Base-by-base conservation (phyloP, 768 basidiomycete genomes). In the Tulasnella sp. region DNA sequence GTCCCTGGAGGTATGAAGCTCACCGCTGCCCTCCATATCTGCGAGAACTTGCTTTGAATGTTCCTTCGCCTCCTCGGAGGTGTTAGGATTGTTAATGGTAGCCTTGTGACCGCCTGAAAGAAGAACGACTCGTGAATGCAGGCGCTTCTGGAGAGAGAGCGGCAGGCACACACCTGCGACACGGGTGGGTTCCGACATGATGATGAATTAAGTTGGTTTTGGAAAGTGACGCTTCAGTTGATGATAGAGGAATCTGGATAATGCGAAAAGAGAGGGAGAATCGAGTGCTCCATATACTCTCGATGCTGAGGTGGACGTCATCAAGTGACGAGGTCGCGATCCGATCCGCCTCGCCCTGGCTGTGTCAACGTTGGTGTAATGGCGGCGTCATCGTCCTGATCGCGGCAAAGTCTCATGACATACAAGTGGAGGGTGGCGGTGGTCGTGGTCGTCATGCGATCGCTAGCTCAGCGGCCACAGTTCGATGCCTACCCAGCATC, bases 1-100 rank as follows among this genome's bases (percentile, higher is more conserved):
- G 9, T 58, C 41, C 29, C 32, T 38, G 24, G 56, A 23, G 9
- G 21, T 44, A 23, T 58, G 19, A 44, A 58, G 44, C 2, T 58
- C 56, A n/a, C 56, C 56, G 44, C 43, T 50, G 24, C 48, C 23
- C 30, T 58, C 56, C 43, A 58, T 26, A 21, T 26, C 26, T 19
- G 24, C 21, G 45, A 58, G 56, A 23, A 48, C 56, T 49, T 58
- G 43, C n/a, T 47, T 49, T 8, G 58, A 59, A 47, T 49, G 58
- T 4, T 59, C 58, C 58, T 59, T 59, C 17, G 58, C 58, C 17
- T 59, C 58, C 15, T 59, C 45, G 4, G 58, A 59, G 11, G 49
- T 47, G 49, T 59, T 59, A 11, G 58, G 58, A 45, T 59, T 59
- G 5, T 49, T 47, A 17, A 59, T 49, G 11, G 58, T 47, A 30